These are phyloP conservation scores for Cutaneotrichosporon cavernicola DNA, from an alignment of 1,284 basidiomycete genomes.

Conservation along the genomic window DNA sequence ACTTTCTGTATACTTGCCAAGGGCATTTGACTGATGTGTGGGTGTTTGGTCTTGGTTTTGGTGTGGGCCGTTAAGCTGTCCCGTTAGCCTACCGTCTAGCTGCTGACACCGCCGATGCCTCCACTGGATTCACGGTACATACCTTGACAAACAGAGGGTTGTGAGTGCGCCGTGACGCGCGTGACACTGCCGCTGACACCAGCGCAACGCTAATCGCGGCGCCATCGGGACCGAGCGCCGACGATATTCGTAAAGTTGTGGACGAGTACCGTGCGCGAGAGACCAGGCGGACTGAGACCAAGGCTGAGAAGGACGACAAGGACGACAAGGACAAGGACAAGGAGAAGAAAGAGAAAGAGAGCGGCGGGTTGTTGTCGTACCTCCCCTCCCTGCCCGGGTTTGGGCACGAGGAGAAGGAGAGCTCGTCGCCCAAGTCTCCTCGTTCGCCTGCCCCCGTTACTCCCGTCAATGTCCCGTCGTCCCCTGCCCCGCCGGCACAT, in stretches of 20 bases:
- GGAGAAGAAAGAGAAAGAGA: constrained; percentile 10
- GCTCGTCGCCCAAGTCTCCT: constrained; percentile 8
- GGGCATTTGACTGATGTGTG: constrained; percentile 50
- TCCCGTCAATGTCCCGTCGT: constrained; percentile 19
- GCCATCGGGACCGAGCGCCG: constrained; percentile 38
- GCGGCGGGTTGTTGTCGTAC: not conserved
- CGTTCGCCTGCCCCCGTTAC: constrained; percentile 13
- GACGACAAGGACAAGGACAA: constrained; percentile 12
- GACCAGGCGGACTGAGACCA: constrained; percentile 32
- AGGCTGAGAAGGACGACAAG: constrained; percentile 17
- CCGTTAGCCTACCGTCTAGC: too few relatives aligned
- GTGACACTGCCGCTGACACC: constrained; percentile 10
- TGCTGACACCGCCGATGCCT: too few relatives aligned
- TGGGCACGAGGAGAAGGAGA: constrained; percentile 6
- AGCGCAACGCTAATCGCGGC: constrained; percentile 44
- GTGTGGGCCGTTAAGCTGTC: too few relatives aligned
- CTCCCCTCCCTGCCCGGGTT: not conserved
- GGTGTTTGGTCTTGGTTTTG: too few relatives aligned
- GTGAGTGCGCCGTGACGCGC: constrained; percentile 16
- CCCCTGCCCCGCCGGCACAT: constrained; percentile 34
- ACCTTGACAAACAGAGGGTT: constrained; percentile 23
- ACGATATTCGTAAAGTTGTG: constrained; percentile 52
- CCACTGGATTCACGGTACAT: too few relatives aligned
- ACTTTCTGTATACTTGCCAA: constrained; percentile 51
- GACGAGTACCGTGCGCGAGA: constrained; percentile 46